Evolutionary conservation across 2,329 filamentous ascomycete genomes (phyloP).

Genomic region (Hypoxylon sp.): DNA sequence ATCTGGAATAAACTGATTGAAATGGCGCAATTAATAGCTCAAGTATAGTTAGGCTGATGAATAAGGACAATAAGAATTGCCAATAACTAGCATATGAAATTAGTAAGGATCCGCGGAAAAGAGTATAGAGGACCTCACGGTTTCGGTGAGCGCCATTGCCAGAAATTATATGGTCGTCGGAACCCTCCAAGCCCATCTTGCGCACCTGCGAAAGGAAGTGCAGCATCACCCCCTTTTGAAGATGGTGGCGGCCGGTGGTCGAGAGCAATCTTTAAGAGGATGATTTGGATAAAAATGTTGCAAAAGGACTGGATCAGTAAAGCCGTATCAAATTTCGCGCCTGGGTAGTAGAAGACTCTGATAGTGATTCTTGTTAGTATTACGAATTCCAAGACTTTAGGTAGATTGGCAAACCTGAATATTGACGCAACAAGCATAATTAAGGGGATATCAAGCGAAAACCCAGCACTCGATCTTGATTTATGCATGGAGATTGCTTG

Average conservation of each 20-base stretch:
- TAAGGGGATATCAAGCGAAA: slow-evolving; percentile 79
- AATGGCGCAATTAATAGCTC: slow-evolving; percentile 77
- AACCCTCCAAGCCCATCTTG: slow-evolving; percentile 59
- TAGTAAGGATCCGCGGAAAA: slow-evolving; percentile 38
- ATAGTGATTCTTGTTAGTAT: slow-evolving; percentile 16
- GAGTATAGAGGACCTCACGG: slow-evolving; percentile 64
- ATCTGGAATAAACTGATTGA: slow-evolving; percentile 71
- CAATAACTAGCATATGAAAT: slow-evolving; percentile 72
- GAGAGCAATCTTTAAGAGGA: slow-evolving; percentile 77
- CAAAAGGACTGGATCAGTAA: slow-evolving; percentile 75
- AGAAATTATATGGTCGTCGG: slow-evolving; percentile 81
- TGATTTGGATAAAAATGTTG: slow-evolving; percentile 75
- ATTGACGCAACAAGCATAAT: slow-evolving; percentile 81
- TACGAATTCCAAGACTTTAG: not conserved
- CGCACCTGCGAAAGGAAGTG: slow-evolving; percentile 73
- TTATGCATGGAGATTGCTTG: slow-evolving; percentile 76
- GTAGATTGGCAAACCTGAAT: slow-evolving; percentile 65
- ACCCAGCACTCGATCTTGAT: slow-evolving; percentile 75
- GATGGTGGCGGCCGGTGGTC: slow-evolving; percentile 75
- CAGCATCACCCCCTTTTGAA: slow-evolving; percentile 72
- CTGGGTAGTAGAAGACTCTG: slow-evolving; percentile 80
- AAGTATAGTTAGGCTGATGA: slow-evolving; percentile 70
- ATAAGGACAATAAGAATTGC: slow-evolving; percentile 80
- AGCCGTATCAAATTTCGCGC: slow-evolving; percentile 74
- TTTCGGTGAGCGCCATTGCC: slow-evolving; percentile 82